Evolutionary conservation across 106 monocot genomes (phyloP).

Genomic region (Dioscorea alata): DNA sequence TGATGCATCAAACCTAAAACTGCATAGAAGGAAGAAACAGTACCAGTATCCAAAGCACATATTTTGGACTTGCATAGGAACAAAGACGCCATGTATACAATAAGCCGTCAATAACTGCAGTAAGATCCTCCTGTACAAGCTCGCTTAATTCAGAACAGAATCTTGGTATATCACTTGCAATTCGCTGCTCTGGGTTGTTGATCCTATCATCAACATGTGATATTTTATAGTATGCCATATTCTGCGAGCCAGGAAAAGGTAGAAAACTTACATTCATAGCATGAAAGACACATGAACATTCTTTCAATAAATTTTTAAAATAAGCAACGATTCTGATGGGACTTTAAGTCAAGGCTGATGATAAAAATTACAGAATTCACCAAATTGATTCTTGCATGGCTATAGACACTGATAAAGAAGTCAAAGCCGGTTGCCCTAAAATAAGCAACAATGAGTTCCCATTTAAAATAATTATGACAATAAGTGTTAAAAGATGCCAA

Average conservation of each 20-base stretch:
- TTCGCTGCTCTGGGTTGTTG: slow-evolving; percentile 85
- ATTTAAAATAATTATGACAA: too few species aligned
- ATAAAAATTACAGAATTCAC: too few species aligned
- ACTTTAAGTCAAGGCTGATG: too few species aligned
- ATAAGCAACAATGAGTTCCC: too few species aligned
- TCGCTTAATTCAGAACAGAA: slow-evolving; percentile 97
- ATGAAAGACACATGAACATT: neutral
- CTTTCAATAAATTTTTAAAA: too few species aligned
- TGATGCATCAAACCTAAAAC: neutral
- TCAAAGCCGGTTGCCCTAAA: too few species aligned
- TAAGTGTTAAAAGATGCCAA: too few species aligned
- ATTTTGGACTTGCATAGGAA: slow-evolving; percentile 99
- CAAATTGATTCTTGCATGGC: too few species aligned
- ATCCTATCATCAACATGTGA: slow-evolving; percentile 93
- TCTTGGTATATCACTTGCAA: slow-evolving; percentile 95
- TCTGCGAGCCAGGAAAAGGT: slow-evolving; percentile 31
- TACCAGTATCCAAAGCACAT: slow-evolving; percentile 99
- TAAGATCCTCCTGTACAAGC: slow-evolving; percentile 94
- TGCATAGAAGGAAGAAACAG: neutral
- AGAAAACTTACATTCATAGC: neutral
- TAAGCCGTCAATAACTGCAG: slow-evolving; percentile 79
- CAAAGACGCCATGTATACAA: slow-evolving; percentile 97
- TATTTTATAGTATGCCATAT: slow-evolving; percentile 98
- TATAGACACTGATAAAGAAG: too few species aligned
- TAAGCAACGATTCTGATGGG: too few species aligned